phyloP scores from a whole-genome alignment of 176 grass and related monocot species.

The Oryza australiensis region DNA sequence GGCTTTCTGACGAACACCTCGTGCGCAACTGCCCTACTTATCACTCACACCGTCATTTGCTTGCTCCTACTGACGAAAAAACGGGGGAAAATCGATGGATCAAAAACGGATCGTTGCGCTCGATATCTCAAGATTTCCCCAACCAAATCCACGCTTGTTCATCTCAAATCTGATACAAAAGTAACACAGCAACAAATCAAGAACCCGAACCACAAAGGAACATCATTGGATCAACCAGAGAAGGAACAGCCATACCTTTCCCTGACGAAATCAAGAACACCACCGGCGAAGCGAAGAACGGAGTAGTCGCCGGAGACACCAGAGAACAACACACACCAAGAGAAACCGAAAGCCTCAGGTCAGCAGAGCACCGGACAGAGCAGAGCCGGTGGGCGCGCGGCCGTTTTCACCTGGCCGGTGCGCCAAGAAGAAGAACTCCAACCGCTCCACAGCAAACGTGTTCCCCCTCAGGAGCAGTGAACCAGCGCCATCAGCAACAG shows the following conservation, averaged over 20 bases:
- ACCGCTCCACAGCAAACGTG: conserved; percentile 40
- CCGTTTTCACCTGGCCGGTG: conserved; percentile 11
- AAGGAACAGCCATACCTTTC: conserved; percentile 3
- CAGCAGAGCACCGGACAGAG: background rate
- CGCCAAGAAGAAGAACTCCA: conserved; percentile 17
- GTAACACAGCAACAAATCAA: conserved; percentile 8
- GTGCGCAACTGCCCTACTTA: conserved; percentile 18
- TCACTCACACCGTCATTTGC: background rate
- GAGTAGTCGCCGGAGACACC: background rate
- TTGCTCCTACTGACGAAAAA: background rate
- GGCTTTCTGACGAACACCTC: conserved; percentile 45
- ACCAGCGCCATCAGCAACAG: background rate
- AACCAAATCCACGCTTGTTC: background rate
- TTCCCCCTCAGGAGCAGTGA: conserved; percentile 19
- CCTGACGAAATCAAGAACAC: background rate
- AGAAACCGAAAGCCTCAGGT: background rate
- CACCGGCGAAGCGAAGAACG: background rate
- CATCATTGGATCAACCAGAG: background rate
- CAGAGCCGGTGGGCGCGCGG: background rate
- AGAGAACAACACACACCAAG: background rate
- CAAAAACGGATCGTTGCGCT: background rate
- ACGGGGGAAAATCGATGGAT: background rate
- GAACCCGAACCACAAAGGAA: background rate
- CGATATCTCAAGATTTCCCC: conserved; percentile 1
- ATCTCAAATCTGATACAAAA: conserved; percentile 27